A percentile compares a stretch with the other conserved stretches of the same genome.
Evolutionary conservation across 2,329 filamentous ascomycete genomes (phyloP).

Genomic region (Nemania abortiva): DNA sequence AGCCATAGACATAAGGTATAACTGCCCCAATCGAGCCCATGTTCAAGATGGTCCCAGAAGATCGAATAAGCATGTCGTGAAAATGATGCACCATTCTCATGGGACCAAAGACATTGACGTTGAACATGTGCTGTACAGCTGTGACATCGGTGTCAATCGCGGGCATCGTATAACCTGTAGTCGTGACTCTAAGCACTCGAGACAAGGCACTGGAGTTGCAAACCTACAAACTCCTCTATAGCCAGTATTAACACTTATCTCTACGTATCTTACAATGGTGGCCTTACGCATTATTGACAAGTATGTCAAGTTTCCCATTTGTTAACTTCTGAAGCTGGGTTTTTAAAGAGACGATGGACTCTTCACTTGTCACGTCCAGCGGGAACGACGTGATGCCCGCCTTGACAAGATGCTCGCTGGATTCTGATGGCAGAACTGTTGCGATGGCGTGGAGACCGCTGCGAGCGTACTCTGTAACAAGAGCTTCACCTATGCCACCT

Average conservation of each 20-base stretch:
- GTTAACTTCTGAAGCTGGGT: conserved; percentile 9
- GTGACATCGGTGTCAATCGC: not conserved
- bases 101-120: not conserved
- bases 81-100: conserved; percentile 4
- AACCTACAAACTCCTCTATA: no score
- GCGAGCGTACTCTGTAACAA: conserved; percentile 34
- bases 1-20: conserved; percentile 44
- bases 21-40: conserved; percentile 48
- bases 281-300: conserved; percentile 38
- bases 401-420: conserved; percentile 30
- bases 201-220: no score
- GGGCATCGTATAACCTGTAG: not conserved
- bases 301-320: conserved; percentile 17
- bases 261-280: not conserved
- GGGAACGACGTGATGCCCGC: conserved; percentile 34
- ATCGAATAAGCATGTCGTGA: conserved; percentile 39
- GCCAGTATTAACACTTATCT: not conserved
- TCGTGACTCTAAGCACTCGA: no score
- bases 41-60: conserved; percentile 45
- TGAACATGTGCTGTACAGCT: not conserved
- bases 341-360: conserved; percentile 25
- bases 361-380: conserved; percentile 39
- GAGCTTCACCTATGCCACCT: conserved; percentile 44
- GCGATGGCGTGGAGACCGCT: conserved; percentile 35
- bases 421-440: conserved; percentile 36